Evolutionary conservation across 768 basidiomycete genomes (phyloP), one percentile per base, ranked within the genome.

Genomic region (Suillus subluteus): DNA sequence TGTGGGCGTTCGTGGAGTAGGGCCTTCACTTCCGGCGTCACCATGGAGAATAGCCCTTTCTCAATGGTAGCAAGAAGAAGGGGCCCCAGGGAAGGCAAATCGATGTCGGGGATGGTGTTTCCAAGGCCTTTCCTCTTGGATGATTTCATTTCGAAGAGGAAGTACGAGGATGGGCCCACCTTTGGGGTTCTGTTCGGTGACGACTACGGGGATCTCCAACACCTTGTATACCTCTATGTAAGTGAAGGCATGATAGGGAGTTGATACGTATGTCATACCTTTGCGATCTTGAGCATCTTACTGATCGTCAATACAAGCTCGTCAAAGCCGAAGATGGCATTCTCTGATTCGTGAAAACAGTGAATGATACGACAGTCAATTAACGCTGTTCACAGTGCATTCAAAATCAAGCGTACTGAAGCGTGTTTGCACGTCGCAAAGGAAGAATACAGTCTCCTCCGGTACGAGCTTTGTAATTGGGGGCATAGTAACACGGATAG

Each of bases 41-140:
- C 71, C 96, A 98, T 97, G 1, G 91, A 92, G 81, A 98, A 98
- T 62, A 86, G 84, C 0, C 88, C 87, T 76, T 98, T 98, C 70
- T 90, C 86, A 72, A 87, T 82, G 12, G 88, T 86, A 48, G 84
- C 90, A 41, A 90, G 76, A 66, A 86, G 82, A 35, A 92, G 80
- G 4, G 82, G 69, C 0, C 83, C 90, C 1, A 92, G 82, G 40
- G 84, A 80, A 16, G 77, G 71, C 66, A 84, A 76, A 70, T 85
- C 84, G 66, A 95, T 81, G 62, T 87, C 88, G 0, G 88, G 84
- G 46, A 86, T 85, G 6, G 89, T 92, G 21, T 82, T 80, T 0
- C 94, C 94, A 52, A 95, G 83, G 1, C 84, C 92, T 94, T 71
- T 50, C 30, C n/a, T 18, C 62, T 43, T 40, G 56, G 54, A 63